Evolutionary conservation across 345 rosid species (phyloP).

Genomic region (Gossypium stocksii): DNA sequence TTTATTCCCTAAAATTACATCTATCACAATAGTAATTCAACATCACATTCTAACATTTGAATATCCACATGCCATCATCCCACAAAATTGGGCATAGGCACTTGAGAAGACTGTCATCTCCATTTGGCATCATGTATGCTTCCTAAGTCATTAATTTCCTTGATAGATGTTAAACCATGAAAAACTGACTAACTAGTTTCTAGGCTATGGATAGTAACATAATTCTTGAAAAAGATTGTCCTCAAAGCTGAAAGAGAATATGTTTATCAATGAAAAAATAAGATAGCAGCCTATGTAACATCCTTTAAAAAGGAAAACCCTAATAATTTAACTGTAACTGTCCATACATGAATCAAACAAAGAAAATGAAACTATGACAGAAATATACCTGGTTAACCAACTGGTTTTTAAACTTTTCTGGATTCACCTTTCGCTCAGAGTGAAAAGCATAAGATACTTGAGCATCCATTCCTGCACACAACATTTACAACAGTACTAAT

Average conservation of each 20-base stretch:
- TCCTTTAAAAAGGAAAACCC: background rate
- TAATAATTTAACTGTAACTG: background rate
- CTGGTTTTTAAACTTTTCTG: conserved; percentile 87
- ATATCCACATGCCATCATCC: background rate
- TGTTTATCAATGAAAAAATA: background rate
- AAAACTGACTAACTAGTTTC: background rate
- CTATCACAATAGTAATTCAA: too few species aligned
- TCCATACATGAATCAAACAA: background rate
- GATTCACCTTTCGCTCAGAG: conserved; percentile 74
- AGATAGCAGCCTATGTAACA: background rate
- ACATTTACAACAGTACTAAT: conserved; percentile 4
- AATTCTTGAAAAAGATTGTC: background rate
- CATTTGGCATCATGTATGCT: background rate
- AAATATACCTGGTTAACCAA: conserved; percentile 79
- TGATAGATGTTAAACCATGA: background rate
- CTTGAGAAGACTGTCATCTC: background rate
- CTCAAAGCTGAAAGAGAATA: background rate
- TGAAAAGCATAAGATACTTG: conserved; percentile 89
- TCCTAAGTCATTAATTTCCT: background rate
- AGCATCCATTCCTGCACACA: conserved; percentile 87
- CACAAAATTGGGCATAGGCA: background rate
- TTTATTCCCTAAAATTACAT: too few species aligned
- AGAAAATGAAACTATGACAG: background rate
- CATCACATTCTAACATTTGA: background rate
- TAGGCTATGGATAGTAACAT: background rate